Conservation (phyloP, 2,329 filamentous ascomycete genomes). For the Aureobasidium sp. region DNA sequence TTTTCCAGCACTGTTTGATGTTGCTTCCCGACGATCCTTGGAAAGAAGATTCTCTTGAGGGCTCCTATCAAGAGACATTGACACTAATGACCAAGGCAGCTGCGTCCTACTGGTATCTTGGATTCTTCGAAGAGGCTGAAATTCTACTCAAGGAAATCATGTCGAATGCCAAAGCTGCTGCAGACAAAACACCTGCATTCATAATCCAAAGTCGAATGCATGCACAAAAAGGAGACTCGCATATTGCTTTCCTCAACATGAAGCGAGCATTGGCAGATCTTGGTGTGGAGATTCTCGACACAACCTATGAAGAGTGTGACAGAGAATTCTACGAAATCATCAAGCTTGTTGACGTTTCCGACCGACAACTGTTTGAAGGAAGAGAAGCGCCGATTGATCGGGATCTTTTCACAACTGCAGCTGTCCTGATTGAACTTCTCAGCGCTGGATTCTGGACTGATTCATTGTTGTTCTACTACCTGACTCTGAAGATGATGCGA, state of each 20-base stretch:
- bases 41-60: slow-evolving; percentile 57
- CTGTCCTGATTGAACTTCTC: slow-evolving; percentile 62
- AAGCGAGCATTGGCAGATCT: slow-evolving; percentile 65
- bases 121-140: slow-evolving; percentile 60
- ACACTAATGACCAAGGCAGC: slow-evolving; percentile 71
- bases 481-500: slow-evolving; percentile 59
- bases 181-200: slow-evolving; percentile 78
- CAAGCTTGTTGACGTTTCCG: slow-evolving; percentile 32
- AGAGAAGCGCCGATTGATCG: slow-evolving; percentile 46
- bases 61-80: slow-evolving; percentile 79
- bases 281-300: slow-evolving; percentile 57
- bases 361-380: slow-evolving; percentile 18
- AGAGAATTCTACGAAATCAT: slow-evolving; percentile 53
- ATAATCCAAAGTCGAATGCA: slow-evolving; percentile 75
- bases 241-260: slow-evolving; percentile 61
- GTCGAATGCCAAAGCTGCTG: slow-evolving; percentile 58
- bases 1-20: slow-evolving; percentile 67
- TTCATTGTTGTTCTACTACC: slow-evolving; percentile 63
- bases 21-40: slow-evolving; percentile 77
- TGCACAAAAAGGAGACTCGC: slow-evolving; percentile 64
- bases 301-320: slow-evolving; percentile 72
- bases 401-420: slow-evolving; percentile 56
- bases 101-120: slow-evolving; percentile 76
- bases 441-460: slow-evolving; percentile 69
- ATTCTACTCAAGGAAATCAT: slow-evolving; percentile 65